Evolutionary conservation across 75 land plant species (phyloP), one percentile per base, ranked within the genome.

Genomic region (Gnetum montanum): DNA sequence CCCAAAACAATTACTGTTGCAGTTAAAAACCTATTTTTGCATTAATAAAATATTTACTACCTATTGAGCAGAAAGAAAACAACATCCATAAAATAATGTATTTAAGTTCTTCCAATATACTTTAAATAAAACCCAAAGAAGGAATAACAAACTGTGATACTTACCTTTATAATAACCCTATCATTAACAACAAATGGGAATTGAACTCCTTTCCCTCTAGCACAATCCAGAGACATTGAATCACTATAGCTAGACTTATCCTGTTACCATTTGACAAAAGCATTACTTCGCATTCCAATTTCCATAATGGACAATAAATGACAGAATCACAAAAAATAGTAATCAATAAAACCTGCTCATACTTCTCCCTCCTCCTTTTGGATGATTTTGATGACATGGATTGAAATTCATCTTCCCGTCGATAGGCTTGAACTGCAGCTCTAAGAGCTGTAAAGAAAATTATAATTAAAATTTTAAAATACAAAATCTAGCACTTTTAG

Each of bases 161-260:
- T 28, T 57, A 91, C 97, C 88, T 83, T 86, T 46, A 91, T 91
- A 25, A 91, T 64, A 12, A 91, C 97, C n/a, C 79, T 60, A 47
- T 91, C 97, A 70, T 76, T 78, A 36, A 91, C 92, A 48, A 63
- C 80, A 76, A 82, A 91, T 19, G 97, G 97, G 70, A 86, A 91
- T 49, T 86, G 97, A 62, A 91, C 92, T 28, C 92, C 97, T 76
- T 82, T 81, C 19, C 69, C 64, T 48, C 95, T 74, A 19, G 71
- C 63, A 59, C 41, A 24, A 38, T 83, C 87, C 43, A 70, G 30
- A 8, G 58, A 50, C 47, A 49, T 23, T 15, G 68, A 48, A 59
- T 88, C 87, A 63, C 75, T 66, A 51, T 23, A 72, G 47, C 37
- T 49, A 46, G 57, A 30, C 47, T 73, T 75, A 3, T 57, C 45